Evolutionary conservation across 371 early-diverging fungal species (phyloP).

Genomic region (Choanephora cucurbitarum): DNA sequence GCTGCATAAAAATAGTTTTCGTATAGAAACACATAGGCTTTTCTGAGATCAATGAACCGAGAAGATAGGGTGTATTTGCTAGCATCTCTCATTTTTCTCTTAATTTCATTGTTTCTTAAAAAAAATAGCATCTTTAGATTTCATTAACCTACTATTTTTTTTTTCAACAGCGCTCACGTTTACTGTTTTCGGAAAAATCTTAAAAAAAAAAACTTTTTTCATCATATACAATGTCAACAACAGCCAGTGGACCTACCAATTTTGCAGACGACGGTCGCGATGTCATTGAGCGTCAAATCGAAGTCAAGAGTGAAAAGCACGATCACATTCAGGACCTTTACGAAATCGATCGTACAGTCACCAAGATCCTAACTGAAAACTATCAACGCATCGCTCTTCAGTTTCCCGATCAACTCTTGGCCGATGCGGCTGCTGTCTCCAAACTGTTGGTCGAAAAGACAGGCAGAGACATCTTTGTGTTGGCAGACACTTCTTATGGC

Average conservation of each 20-base stretch:
- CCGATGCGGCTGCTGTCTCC: slow-evolving; percentile 68
- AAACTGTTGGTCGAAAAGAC: slow-evolving; percentile 50
- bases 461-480: slow-evolving; percentile 60
- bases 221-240: slow-evolving; percentile 10
- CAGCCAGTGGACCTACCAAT: slow-evolving; percentile 56
- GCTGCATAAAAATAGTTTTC: no score
- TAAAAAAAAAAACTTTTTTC: background rate
- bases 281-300: slow-evolving; percentile 61
- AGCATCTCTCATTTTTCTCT: no score
- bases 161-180: background rate
- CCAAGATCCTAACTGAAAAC: slow-evolving; percentile 46
- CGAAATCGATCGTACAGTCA: slow-evolving; percentile 70
- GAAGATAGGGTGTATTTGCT: no score
- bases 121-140: no score
- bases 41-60: no score
- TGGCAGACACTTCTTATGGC: slow-evolving; percentile 95
- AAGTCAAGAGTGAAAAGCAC: slow-evolving; percentile 47
- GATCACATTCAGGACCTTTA: slow-evolving; percentile 49
- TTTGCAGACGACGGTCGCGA: slow-evolving; percentile 69
- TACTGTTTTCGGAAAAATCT: background rate
- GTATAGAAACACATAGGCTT: no score
- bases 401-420: slow-evolving; percentile 90
- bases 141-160: background rate
- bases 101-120: no score
- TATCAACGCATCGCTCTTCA: slow-evolving; percentile 81